A percentile compares a stretch with the other conserved stretches of the same genome.
These are phyloP conservation scores for Fusarium papillatum DNA, from an alignment of 2,329 filamentous ascomycete genomes.

Conservation along the genomic window DNA sequence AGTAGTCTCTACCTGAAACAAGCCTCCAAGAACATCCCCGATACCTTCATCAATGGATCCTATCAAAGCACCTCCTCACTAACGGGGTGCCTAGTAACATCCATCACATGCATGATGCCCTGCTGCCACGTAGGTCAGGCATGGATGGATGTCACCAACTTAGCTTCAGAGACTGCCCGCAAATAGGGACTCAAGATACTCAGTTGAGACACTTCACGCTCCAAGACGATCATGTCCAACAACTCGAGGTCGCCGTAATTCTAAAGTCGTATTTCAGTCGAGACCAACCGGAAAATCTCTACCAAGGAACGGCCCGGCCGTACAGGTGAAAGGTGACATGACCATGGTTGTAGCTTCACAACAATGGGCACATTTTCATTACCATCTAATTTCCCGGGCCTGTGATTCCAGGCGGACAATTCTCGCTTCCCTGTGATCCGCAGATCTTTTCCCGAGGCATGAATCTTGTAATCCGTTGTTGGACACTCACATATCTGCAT, in stretches of 20 bases:
- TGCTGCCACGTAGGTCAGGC: slow-evolving; percentile 13
- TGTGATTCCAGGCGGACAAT: slow-evolving; percentile 4
- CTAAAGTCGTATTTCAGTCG: not conserved
- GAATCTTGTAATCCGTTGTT: not conserved
- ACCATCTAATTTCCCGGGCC: slow-evolving; percentile 7
- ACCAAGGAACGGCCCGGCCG: not conserved
- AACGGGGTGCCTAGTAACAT: not conserved
- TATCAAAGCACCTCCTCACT: not conserved
- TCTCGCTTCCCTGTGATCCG: not conserved
- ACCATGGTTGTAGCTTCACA: not conserved
- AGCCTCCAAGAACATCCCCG: not conserved
- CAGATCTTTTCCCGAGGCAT: slow-evolving; percentile 1
- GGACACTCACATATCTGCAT: not conserved
- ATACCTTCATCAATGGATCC: not conserved
- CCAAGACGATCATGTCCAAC: not conserved
- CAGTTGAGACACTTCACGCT: not conserved
- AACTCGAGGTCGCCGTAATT: not conserved
- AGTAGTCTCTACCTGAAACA: not conserved
- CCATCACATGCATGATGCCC: slow-evolving; percentile 16
- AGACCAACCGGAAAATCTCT: not conserved
- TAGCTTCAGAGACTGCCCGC: not conserved
- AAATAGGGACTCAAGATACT: not conserved
- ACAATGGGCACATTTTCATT: slow-evolving; percentile 5
- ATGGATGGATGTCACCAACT: not conserved
- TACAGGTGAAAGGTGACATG: not conserved